Evolutionary conservation across 2,329 filamentous ascomycete species (phyloP).

Genomic region (Botrytis byssoidea): DNA sequence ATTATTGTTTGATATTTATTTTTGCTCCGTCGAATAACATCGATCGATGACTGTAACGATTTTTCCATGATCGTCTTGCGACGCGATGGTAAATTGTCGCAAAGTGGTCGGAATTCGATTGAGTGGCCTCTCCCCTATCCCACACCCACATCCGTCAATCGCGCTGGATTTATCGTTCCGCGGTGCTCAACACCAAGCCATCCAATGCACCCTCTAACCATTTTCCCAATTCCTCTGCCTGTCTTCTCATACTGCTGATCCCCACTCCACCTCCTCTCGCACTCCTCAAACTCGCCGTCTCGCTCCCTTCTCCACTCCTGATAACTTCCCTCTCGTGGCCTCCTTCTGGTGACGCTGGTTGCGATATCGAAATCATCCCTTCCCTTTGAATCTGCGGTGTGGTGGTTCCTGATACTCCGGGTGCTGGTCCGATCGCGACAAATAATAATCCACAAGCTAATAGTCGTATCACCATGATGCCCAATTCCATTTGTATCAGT

Average conservation of each 20-base stretch:
- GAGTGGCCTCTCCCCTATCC: not conserved
- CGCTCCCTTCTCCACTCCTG: slow-evolving; percentile 4
- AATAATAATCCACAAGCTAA: slow-evolving; percentile 61
- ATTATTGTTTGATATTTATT: not conserved
- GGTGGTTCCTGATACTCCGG: slow-evolving; percentile 19
- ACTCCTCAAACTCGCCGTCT: slow-evolving; percentile 19
- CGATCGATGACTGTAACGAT: not conserved
- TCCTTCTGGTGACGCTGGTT: not conserved
- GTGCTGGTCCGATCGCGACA: slow-evolving; percentile 55
- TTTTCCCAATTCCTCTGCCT: slow-evolving; percentile 14
- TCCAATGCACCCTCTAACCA: slow-evolving; percentile 17
- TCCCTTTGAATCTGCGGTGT: slow-evolving; percentile 5
- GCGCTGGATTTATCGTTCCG: not conserved
- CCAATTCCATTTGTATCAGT: slow-evolving; percentile 53
- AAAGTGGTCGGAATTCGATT: not conserved
- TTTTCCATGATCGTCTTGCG: not conserved
- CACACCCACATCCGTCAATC: not conserved
- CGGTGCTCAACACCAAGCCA: slow-evolving; percentile 4
- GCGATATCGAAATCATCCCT: slow-evolving; percentile 7
- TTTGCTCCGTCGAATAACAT: not conserved
- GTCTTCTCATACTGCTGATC: slow-evolving; percentile 17
- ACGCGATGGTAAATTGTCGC: not conserved
- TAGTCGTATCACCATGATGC: slow-evolving; percentile 56
- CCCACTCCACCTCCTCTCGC: slow-evolving; percentile 11
- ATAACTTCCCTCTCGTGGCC: not conserved